Evolutionary conservation across 2,329 filamentous ascomycete species (phyloP).

Genomic region (Penicillium verrucosum): DNA sequence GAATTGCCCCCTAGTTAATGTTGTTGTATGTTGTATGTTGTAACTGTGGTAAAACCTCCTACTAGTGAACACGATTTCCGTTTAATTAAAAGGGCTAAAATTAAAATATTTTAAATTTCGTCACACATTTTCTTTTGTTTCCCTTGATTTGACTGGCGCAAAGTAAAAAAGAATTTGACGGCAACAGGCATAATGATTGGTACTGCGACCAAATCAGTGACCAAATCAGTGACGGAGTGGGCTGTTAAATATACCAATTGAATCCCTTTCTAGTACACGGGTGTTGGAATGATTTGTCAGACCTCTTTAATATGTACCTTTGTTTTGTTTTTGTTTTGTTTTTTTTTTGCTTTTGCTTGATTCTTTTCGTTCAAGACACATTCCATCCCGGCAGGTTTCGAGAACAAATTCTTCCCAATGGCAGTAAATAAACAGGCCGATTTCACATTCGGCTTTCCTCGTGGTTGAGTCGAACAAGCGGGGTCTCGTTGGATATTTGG

Average conservation of each 20-base stretch:
- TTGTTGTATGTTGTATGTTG: too few relatives aligned
- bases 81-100: background rate
- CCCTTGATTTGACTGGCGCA: constrained; percentile 18
- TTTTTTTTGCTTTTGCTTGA: background rate
- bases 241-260: background rate
- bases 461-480: constrained; percentile 22
- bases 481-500: constrained; percentile 12
- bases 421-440: constrained; percentile 2
- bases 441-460: constrained; percentile 20
- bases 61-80: background rate
- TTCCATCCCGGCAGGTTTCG: constrained; percentile 4
- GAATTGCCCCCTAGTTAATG: background rate
- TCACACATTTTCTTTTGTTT: constrained; percentile 7
- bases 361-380: constrained; percentile 12
- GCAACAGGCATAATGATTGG: constrained; percentile 19
- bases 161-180: constrained; percentile 12
- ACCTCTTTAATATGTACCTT: background rate
- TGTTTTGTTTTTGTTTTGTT: background rate
- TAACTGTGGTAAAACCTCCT: too few relatives aligned
- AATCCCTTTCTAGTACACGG: background rate
- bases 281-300: constrained; percentile 5
- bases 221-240: constrained; percentile 14
- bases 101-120: background rate
- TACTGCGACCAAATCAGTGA: constrained; percentile 15
- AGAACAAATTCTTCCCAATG: background rate